phyloP scores from a whole-genome alignment of 306 rosid genomes.

The Cucumis hystrix region DNA sequence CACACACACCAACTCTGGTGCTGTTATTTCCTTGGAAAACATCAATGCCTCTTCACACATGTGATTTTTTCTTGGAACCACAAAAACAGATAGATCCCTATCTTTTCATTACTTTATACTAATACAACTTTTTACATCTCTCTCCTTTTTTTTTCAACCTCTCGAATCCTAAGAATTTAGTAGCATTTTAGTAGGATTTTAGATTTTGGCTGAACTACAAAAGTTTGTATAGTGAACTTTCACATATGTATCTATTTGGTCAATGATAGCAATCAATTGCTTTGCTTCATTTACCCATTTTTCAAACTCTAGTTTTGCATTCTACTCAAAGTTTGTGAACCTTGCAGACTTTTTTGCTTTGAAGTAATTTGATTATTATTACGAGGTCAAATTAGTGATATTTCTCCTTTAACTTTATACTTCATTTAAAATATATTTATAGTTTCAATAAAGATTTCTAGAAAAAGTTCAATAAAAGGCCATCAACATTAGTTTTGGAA shows the following conservation, averaged over 20 bases:
- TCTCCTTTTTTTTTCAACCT: not conserved
- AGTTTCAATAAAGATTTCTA: too few species aligned
- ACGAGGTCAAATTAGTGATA: too few species aligned
- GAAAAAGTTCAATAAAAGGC: too few species aligned
- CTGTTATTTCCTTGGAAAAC: constrained; percentile 74
- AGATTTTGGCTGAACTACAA: not conserved
- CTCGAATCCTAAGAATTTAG: not conserved
- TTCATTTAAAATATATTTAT: too few species aligned
- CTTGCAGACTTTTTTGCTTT: not conserved
- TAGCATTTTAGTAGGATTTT: not conserved
- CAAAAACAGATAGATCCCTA: not conserved
- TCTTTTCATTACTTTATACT: not conserved
- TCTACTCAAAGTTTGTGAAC: not conserved
- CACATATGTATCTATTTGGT: not conserved
- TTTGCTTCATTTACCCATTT: not conserved
- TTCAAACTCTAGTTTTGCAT: not conserved
- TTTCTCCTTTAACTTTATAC: too few species aligned
- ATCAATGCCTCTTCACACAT: constrained; percentile 38
- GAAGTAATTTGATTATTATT: too few species aligned
- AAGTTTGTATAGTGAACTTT: too few species aligned
- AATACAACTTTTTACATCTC: not conserved
- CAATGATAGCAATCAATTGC: too few species aligned
- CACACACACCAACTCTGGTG: constrained; percentile 57
- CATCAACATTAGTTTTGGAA: too few species aligned
- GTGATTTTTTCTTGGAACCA: not conserved